Evolutionary conservation across 139 green algal genomes (phyloP).

Genomic region (Picochlorum costavermella): DNA sequence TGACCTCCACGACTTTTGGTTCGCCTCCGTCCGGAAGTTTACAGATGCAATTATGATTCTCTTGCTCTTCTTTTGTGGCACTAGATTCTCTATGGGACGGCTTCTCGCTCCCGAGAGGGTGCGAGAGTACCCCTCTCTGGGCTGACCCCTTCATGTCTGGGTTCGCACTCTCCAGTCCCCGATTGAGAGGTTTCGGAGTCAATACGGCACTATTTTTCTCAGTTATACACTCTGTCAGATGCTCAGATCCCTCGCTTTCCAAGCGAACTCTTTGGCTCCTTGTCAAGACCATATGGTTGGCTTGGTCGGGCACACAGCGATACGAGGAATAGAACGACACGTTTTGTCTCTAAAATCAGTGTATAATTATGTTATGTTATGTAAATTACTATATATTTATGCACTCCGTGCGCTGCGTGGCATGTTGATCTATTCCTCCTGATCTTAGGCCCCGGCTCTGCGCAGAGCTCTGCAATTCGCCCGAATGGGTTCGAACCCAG

Average conservation of each 20-base stretch:
- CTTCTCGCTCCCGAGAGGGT: constrained; percentile 14
- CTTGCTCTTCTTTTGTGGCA: background rate
- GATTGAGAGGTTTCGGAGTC: background rate
- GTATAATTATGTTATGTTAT: too few species aligned
- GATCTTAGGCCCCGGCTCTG: too few species aligned
- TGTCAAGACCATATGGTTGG: constrained; percentile 4
- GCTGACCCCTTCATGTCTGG: background rate
- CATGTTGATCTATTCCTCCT: too few species aligned
- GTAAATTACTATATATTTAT: too few species aligned
- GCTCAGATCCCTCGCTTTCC: background rate
- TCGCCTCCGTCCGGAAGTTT: constrained; percentile 41
- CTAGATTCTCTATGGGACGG: background rate
- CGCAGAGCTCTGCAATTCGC: too few species aligned
- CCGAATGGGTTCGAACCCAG: too few species aligned
- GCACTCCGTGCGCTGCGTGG: too few species aligned
- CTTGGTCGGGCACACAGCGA: background rate
- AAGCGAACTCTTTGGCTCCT: constrained; percentile 3
- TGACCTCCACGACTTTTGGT: constrained; percentile 33
- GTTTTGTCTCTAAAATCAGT: background rate
- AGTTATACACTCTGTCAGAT: background rate
- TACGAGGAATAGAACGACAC: background rate
- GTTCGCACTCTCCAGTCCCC: too few species aligned
- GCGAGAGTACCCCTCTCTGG: constrained; percentile 16
- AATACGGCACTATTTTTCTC: background rate
- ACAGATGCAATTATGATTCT: background rate